Conservation (phyloP, 768 basidiomycete species). For the Sistotremastrum niveocremeum region DNA sequence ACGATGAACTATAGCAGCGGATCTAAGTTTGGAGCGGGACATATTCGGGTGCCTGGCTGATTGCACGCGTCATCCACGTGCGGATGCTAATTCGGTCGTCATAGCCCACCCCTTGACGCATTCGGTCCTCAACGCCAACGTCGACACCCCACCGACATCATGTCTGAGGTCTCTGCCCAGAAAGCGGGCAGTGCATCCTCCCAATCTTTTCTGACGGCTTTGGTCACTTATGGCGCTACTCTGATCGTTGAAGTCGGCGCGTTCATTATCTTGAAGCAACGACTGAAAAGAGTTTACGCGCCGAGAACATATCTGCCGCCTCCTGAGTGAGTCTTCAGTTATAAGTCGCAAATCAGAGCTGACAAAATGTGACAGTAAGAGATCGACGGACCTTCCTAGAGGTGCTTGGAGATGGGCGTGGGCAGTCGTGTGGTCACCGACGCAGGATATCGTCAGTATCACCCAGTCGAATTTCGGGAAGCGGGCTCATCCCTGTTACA, state of each 20-base stretch:
- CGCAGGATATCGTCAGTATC: slow-evolving; percentile 32
- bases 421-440: slow-evolving; percentile 26
- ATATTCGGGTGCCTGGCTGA: no score
- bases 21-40: no score
- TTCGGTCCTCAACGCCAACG: no score
- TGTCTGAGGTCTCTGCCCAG: slow-evolving; percentile 1
- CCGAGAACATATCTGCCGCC: slow-evolving; percentile 52
- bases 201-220: slow-evolving; percentile 44
- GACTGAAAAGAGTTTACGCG: slow-evolving; percentile 44
- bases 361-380: slow-evolving; percentile 21
- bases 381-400: slow-evolving; percentile 28
- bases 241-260: slow-evolving; percentile 35
- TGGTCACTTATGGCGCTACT: slow-evolving; percentile 40
- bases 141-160: not conserved
- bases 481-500: slow-evolving; percentile 9
- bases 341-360: not conserved
- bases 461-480: not conserved
- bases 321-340: slow-evolving; percentile 26
- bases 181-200: slow-evolving; percentile 18
- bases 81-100: no score
- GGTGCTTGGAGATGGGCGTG: slow-evolving; percentile 40
- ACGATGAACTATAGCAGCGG: no score
- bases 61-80: no score
- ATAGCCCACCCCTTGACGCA: no score
- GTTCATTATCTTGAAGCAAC: slow-evolving; percentile 43